These are phyloP conservation scores for Phytopythium mirpurense DNA, from an alignment of 352 stramenopile genomes.

Conservation along the genomic window DNA sequence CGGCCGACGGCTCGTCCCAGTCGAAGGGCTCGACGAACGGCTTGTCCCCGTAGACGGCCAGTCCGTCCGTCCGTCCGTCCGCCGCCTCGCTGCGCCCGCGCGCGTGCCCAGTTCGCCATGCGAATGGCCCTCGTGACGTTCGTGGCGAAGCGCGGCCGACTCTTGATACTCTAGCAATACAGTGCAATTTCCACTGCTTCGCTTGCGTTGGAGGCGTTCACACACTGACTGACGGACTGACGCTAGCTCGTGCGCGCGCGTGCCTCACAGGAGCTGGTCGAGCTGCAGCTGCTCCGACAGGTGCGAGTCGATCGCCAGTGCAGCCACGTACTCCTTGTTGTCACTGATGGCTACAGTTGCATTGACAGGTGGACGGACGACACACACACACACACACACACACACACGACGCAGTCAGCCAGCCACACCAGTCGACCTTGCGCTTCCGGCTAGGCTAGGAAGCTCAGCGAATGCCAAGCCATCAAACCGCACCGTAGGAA, in stretches of 20 bases:
- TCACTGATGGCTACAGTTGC: slow-evolving; percentile 49
- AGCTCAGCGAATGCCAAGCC: too few species aligned
- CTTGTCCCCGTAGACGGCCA: background rate
- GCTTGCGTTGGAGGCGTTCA: background rate
- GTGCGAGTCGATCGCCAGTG: slow-evolving; percentile 73
- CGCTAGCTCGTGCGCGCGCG: too few species aligned
- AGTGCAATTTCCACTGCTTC: background rate
- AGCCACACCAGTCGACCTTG: too few species aligned
- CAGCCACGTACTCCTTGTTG: slow-evolving; percentile 78
- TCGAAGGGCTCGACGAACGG: slow-evolving; percentile 9
- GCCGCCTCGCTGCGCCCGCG: too few species aligned
- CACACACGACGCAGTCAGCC: background rate
- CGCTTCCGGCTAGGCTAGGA: too few species aligned
- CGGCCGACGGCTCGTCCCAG: slow-evolving; percentile 8
- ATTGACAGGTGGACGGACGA: background rate
- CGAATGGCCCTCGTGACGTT: too few species aligned
- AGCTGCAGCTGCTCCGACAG: slow-evolving; percentile 54
- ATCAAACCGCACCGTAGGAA: slow-evolving; percentile 44
- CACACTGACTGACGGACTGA: too few species aligned
- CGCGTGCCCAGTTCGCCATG: background rate
- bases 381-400: too few species aligned
- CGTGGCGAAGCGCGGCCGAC: background rate
- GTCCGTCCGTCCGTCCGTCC: too few species aligned
- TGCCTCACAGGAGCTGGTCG: slow-evolving; percentile 50
- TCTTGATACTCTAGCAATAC: slow-evolving; percentile 3